These are phyloP conservation scores for Wickerhamomyces strasburgensis DNA, from an alignment of 805 yeast genomes.

Conservation along the genomic window DNA sequence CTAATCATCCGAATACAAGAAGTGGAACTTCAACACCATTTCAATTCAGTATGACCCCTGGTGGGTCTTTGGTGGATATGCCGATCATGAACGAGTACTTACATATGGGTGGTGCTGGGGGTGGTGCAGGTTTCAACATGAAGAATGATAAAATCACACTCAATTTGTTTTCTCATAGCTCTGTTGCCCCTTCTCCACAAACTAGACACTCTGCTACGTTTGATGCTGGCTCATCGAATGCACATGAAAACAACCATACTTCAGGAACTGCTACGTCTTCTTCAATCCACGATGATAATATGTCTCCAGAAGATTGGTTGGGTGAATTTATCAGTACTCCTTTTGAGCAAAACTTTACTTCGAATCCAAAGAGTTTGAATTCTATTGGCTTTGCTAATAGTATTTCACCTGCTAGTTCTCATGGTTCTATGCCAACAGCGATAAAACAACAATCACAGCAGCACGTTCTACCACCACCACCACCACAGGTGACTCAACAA, in stretches of 20 bases:
- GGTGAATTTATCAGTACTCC: slow-evolving; percentile 67
- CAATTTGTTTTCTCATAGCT: slow-evolving; percentile 17
- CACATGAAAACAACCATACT: slow-evolving; percentile 1
- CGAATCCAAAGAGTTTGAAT: slow-evolving; percentile 40
- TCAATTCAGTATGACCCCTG: slow-evolving; percentile 22
- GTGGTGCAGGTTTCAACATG: slow-evolving; percentile 35
- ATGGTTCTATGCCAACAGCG: too few species aligned
- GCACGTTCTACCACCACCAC: neutral
- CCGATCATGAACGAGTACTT: slow-evolving; percentile 36
- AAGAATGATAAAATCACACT: slow-evolving; percentile 11
- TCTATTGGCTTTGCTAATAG: slow-evolving; percentile 49
- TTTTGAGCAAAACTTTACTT: slow-evolving; percentile 47
- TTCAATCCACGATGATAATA: slow-evolving; percentile 18
- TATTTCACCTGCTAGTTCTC: slow-evolving; percentile 17
- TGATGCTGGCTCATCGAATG: slow-evolving; percentile 3
- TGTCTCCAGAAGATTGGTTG: slow-evolving; percentile 53
- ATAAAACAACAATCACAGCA: neutral
- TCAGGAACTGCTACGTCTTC: slow-evolving; percentile 15
- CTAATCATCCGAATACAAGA: neutral
- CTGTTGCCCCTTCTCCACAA: slow-evolving; percentile 11
- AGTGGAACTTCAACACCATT: slow-evolving; percentile 16
- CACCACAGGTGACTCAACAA: neutral
- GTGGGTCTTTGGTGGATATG: slow-evolving; percentile 26
- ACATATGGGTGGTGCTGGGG: slow-evolving; percentile 36
- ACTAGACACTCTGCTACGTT: slow-evolving; percentile 2